Percentiles rank a stretch among this genome's conserved stretches.
Conservation (phyloP, 108 stramenopile genomes). For the Licmophora abbreviata region DNA sequence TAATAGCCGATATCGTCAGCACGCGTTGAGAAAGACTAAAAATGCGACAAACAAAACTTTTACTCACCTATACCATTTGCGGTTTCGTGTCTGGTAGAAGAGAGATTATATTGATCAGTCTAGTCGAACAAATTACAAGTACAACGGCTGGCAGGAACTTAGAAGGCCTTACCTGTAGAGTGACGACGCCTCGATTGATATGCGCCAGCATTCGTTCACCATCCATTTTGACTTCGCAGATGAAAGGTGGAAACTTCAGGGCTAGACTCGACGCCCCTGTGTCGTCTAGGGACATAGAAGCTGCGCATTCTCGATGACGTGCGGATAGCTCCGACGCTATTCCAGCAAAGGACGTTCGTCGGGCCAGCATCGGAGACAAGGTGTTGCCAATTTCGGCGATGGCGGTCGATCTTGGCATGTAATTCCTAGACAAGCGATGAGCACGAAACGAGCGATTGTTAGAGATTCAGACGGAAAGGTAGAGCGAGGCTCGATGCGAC, state of each 20-base stretch:
- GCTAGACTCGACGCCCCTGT: conserved; percentile 30
- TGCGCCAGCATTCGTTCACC: conserved; percentile 77
- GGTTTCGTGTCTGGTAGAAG: conserved; percentile 20
- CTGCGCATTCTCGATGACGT: conserved; percentile 30
- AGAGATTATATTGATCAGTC: background rate
- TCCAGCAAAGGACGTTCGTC: conserved; percentile 42
- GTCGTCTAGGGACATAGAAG: conserved; percentile 16
- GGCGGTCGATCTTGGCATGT: conserved; percentile 21
- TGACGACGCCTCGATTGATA: conserved; percentile 45
- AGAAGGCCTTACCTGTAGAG: conserved; percentile 28
- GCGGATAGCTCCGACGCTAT: conserved; percentile 36
- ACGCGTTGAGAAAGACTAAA: background rate
- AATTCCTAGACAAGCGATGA: conserved; percentile 2
- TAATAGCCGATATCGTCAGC: too few species aligned
- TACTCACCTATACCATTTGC: conserved; percentile 26
- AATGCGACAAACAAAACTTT: background rate
- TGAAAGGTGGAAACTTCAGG: conserved; percentile 63
- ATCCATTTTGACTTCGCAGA: conserved; percentile 77
- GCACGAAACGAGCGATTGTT: background rate
- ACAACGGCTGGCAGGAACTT: background rate
- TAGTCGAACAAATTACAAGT: background rate
- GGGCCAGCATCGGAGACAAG: conserved; percentile 69
- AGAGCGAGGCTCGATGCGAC: conserved; percentile 12
- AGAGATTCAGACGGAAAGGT: background rate
- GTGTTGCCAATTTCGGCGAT: conserved; percentile 43